Base-by-base conservation (phyloP, 208 protist genomes). In the Porcisia deanei region DNA sequence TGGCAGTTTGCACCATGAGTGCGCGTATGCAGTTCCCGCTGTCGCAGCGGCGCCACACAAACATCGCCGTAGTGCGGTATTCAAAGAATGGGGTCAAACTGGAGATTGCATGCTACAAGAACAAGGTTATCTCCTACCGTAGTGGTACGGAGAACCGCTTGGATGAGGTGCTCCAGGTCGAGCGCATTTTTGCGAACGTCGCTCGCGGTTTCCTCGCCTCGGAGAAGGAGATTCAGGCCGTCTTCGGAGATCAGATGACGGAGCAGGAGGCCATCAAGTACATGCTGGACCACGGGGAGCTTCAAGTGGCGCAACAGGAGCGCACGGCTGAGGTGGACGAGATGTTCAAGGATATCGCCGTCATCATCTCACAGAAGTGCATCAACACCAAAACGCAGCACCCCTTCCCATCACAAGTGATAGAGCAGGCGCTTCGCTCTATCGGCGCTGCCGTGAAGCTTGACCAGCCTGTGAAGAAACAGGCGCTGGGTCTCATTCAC, bases 301-400 rank as follows among this genome's bases (percentile, higher is more conserved):
- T 99, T 45, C 99, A 99, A 82, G 97, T 99, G 9, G 98, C 97
- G 10, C 95, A 98, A 65, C 97, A 99, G 76, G 99, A 99, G 86
- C 92, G 98, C n/a, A 87, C 87, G 37, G 86, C 89, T 18, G 90
- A 99, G 73, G 86, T 98, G 39, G 98, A 99, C 37, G 89, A 93
- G 57, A 94, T 97, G 71, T 98, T 98, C 77, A 97, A 97, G 60
- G 98, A 99, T 67, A 97, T 99, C 58, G 97, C 97, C 14, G 87
- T 95, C 1, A 98, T 99, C 54, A 98, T 99, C 25, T 91, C 97
- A 0, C 97, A 99, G 39, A 99, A 98, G 86, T 98, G 97, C 79
- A 83, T 99, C 37, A 98, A 99, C 81, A 78, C 89, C 22, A 89
- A 97, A 25, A 99, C 97, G 30, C 85, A 98, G 77, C 75, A 91